Percentiles rank a stretch among this genome's conserved stretches.
Evolutionary conservation across 228 moss, liverwort and hornwort genomes (phyloP).

Genomic region (Sphagnum fallax): DNA sequence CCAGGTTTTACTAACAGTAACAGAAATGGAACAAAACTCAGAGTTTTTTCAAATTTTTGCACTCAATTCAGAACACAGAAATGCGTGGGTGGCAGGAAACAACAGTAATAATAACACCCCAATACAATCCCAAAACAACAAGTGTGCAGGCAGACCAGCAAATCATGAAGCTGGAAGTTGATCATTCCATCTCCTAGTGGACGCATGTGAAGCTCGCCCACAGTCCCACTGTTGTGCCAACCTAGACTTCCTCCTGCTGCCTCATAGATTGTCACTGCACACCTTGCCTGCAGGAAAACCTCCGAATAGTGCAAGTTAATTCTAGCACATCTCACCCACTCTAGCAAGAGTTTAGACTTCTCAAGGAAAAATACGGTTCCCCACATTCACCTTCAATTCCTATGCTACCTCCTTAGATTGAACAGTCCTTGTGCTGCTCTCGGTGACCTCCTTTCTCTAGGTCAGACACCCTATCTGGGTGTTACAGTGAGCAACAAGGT

Average conservation of each 20-base stretch:
- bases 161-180: slow-evolving; percentile 61
- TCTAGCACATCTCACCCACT: background rate
- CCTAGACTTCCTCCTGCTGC: slow-evolving; percentile 51
- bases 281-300: slow-evolving; percentile 36
- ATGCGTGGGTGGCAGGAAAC: background rate
- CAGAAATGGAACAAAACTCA: too few species aligned
- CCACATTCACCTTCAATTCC: background rate
- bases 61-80: background rate
- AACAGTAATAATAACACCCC: background rate
- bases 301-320: background rate
- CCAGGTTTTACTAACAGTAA: too few species aligned
- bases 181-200: slow-evolving; percentile 58
- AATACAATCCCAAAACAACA: background rate
- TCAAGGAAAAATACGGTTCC: background rate
- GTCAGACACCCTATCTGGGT: background rate
- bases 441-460: background rate
- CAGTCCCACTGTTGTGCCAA: slow-evolving; percentile 60
- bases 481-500: background rate
- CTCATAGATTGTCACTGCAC: slow-evolving; percentile 56
- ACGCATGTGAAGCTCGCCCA: slow-evolving; percentile 61
- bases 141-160: slow-evolving; percentile 32
- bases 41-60: background rate
- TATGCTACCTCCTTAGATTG: background rate
- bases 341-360: background rate
- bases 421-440: background rate